Base-by-base conservation (phyloP, 2,329 filamentous ascomycete species). In the Ceratocystis colombiana region DNA sequence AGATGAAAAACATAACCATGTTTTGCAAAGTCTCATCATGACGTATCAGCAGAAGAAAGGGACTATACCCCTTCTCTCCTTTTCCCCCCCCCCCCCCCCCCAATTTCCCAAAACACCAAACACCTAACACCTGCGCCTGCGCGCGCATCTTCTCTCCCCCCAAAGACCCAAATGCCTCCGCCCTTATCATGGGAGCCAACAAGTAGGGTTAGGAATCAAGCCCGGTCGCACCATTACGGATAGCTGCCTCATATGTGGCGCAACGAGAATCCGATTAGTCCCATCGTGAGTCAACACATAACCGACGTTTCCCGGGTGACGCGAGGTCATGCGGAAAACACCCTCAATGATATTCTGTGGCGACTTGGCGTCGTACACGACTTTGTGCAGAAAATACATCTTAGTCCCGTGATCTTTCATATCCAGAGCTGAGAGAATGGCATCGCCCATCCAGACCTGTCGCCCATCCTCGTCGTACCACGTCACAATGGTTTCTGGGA, bases 211-310 rank as follows among this genome's bases (percentile, higher is more conserved):
- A 17, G 55, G 55, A 59, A 33, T 59, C 25, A 59, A 37, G 25
- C 55, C 55, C 55, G 55, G 55, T 33, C 55, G 55, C 55, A 59
- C 55, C 55, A 59, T 59, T 7, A 59, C 55, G 55, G 28, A 59
- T 59, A 59, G 55, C 30, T 59, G 55, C 30, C 55, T 17, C 55
- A 59, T 59, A 30, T 59, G 55, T 33, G 55, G 55, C 55, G 55
- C 55, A 59, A 59, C 55, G 25, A 59, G 55, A 59, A 59, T 59
- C 17, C 55, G 55, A 30, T 59, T 59, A n/a, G 25, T 25, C 28
- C 55, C 55, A n/a, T 59, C 55, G 55, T 59, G 55, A n/a, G 55
- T 59, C 25, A 59, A 37, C 17, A 59, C 55, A 59, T 59, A 59
- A 8, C 55, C 55, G 30, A 59, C 55, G n/a, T 37, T 59, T 37